Conservation (phyloP, 208 protist species). For the Crithidia acanthocephali region DNA sequence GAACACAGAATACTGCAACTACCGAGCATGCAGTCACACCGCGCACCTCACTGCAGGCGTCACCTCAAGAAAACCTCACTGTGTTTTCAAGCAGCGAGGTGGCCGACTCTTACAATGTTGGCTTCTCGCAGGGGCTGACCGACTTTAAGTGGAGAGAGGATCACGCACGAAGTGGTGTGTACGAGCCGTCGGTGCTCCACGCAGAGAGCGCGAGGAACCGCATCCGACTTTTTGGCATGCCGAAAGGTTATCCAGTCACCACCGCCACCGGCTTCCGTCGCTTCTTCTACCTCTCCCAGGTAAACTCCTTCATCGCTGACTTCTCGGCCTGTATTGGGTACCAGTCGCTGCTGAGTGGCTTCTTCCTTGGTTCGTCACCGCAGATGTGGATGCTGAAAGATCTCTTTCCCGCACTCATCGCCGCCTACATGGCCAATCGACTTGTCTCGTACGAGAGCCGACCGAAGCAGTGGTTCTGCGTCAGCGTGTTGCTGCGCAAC, state of each 20-base stretch:
- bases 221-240: slow-evolving; percentile 74
- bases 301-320: slow-evolving; percentile 77
- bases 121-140: slow-evolving; percentile 61
- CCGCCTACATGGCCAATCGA: slow-evolving; percentile 81
- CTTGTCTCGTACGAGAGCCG: slow-evolving; percentile 85
- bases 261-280: slow-evolving; percentile 71
- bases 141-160: slow-evolving; percentile 45
- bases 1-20: no score
- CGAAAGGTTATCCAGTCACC: slow-evolving; percentile 71
- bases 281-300: slow-evolving; percentile 77
- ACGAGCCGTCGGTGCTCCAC: slow-evolving; percentile 34
- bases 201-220: slow-evolving; percentile 40
- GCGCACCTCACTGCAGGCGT: no score
- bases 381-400: slow-evolving; percentile 92
- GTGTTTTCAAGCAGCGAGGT: no score
- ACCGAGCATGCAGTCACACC: no score
- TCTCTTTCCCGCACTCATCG: slow-evolving; percentile 68
- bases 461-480: slow-evolving; percentile 89
- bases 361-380: slow-evolving; percentile 76
- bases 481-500: slow-evolving; percentile 82
- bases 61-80: no score
- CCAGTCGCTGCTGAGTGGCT: slow-evolving; percentile 83
- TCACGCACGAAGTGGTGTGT: neutral
- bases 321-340: slow-evolving; percentile 85
- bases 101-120: no score